Evolutionary conservation across 768 basidiomycete genomes (phyloP).

Genomic region (Paxillus rubicundulus): DNA sequence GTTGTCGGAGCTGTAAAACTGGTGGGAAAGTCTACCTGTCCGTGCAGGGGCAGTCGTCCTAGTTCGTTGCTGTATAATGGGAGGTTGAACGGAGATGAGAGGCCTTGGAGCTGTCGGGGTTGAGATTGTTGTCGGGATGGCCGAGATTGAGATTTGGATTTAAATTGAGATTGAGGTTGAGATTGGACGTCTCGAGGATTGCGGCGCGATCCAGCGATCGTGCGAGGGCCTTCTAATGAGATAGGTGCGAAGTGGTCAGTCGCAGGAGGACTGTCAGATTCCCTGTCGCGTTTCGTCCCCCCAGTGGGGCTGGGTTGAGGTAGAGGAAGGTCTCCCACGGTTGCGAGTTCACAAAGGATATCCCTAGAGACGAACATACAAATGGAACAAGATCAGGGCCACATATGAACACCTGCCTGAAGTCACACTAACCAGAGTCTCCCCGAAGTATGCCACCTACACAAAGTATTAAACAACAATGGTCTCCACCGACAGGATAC

Average conservation of each 20-base stretch:
- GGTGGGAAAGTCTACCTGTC: slow-evolving; percentile 19
- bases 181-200: slow-evolving; percentile 25
- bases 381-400: neutral
- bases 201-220: slow-evolving; percentile 37
- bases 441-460: slow-evolving; percentile 48
- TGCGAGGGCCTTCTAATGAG: slow-evolving; percentile 19
- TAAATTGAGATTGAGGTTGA: neutral
- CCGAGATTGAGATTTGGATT: slow-evolving; percentile 6
- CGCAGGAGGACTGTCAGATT: slow-evolving; percentile 46
- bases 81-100: slow-evolving; percentile 32
- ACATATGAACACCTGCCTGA: neutral
- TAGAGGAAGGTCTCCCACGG: slow-evolving; percentile 66
- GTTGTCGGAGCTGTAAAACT: neutral
- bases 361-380: slow-evolving; percentile 44
- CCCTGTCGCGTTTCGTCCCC: slow-evolving; percentile 62
- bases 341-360: slow-evolving; percentile 68
- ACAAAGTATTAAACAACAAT: neutral
- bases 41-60: slow-evolving; percentile 50
- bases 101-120: slow-evolving; percentile 9
- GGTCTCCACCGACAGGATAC: neutral
- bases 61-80: slow-evolving; percentile 59
- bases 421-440: slow-evolving; percentile 42
- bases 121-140: slow-evolving; percentile 3
- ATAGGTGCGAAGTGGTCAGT: slow-evolving; percentile 1
- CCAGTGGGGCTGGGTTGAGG: slow-evolving; percentile 52